Base-by-base conservation (phyloP, 257 asterid genomes). In the Solanum piurae region DNA sequence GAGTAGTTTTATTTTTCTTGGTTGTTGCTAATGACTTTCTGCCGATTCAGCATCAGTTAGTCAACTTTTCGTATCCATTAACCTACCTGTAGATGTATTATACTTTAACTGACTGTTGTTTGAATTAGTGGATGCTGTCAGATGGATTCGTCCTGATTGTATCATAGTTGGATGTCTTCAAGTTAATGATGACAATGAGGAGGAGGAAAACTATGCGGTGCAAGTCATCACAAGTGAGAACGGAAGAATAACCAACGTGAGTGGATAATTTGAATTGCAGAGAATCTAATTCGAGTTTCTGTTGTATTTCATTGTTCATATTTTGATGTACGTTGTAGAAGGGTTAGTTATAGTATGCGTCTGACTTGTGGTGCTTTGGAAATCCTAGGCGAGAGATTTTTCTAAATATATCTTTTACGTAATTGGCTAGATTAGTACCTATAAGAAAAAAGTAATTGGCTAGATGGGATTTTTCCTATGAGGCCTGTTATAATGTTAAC, bases 61-160 rank as follows among this genome's bases (percentile, higher is more conserved):
- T 77, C 86, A 62, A 87, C 21, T 87, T 68, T 89, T 31, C 6
- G 4, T 75, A 40, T 77, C 58, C 58, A 44, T 77, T 40, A 25
- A 77, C 37, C 76, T 84, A 34, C 21, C 23, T 60, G 52, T 60
- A 62, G 75, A 12, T 75, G 73, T 83, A 84, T 88, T 84, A 29
- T 68, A 83, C 73, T 44, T 72, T 83, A 21, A 88, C 91, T 71
- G 42, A 69, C 42, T 89, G 71, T 86, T 88, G 87, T 87, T 87
- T 92, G 60, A 80, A 40, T 87, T 94, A 95, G 99, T 95, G 91
- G 98, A 97, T 90, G 90, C 95, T 83, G 90, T 95, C 93, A 90
- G 95, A 86, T 97, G 99, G 99, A 89, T 94, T 90, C 98, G 96
- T 86, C 90, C 94, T 52, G 97, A 95, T 91, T 92, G 95, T 91